Base-by-base conservation (phyloP, 202 grass and related monocot species). In the Saccharum hybrid region DNA sequence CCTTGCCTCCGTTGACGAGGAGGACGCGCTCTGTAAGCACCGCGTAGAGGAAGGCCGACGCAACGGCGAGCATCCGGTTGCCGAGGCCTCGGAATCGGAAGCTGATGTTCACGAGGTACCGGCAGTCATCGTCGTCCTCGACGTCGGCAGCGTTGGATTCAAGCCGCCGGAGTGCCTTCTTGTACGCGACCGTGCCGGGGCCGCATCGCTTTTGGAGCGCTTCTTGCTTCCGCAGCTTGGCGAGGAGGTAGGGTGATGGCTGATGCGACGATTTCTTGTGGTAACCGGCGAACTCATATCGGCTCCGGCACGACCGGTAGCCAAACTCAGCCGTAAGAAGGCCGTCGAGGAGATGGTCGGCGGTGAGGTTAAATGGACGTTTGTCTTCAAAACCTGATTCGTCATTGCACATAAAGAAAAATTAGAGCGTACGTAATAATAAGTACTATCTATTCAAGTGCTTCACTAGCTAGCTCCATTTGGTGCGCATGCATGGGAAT, bases 31-130 rank as follows among this genome's bases (percentile, higher is more conserved):
- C n/a, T n/a, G n/a, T n/a, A n/a, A n/a, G n/a, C n/a, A n/a, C n/a
- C n/a, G n/a, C n/a, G n/a, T n/a, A n/a, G n/a, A n/a, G n/a, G n/a
- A 94, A 92, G 9, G 90, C 75, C n/a, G 90, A 92, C 14, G 90
- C 65, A 46, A 85, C 28, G 42, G 85, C 73, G 36, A 94, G 48
- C 70, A 94, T 92, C 56, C 85, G 68, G 79, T 94, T 94, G 33
- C 87, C 87, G 40, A 94, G 85, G 7, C 92, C 92, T 8, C 78
- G 83, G 62, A 84, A 86, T 8, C 78, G 83, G 54, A 84, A 86
- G 66, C 75, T 74, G 34, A 91, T 88, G 84, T 79, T 91, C 10
- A 93, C 88, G 4, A 96, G 71, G 75, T 96, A 96, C 34, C 88
- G 92, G 86, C 94, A 93, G 42, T 75, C 78, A 2, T 2, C 45